These are phyloP conservation scores for Globisporangium nunn DNA, from an alignment of 352 stramenopile genomes.

Conservation along the genomic window DNA sequence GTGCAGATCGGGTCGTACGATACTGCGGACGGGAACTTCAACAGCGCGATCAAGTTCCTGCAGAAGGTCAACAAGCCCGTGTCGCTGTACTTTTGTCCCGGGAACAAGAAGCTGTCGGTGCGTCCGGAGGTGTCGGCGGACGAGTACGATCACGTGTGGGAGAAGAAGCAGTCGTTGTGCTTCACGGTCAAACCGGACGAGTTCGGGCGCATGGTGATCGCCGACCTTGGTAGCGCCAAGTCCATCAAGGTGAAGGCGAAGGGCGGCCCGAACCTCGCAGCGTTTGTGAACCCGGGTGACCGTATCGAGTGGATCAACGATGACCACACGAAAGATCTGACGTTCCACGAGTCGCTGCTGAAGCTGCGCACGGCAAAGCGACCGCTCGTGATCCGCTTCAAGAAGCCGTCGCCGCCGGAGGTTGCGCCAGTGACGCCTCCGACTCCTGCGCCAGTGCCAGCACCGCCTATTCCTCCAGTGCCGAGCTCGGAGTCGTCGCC, in stretches of 20 bases:
- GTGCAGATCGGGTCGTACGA: slow-evolving; percentile 84
- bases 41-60: slow-evolving; percentile 85
- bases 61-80: slow-evolving; percentile 85
- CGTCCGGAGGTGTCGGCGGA: slow-evolving; percentile 57
- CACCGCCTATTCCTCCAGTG: slow-evolving; percentile 7
- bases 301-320: slow-evolving; percentile 81
- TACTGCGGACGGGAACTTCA: slow-evolving; percentile 82
- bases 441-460: slow-evolving; percentile 3
- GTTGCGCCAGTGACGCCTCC: slow-evolving; percentile 15
- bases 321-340: slow-evolving; percentile 57
- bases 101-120: slow-evolving; percentile 71
- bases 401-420: slow-evolving; percentile 45
- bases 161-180: slow-evolving; percentile 83
- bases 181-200: slow-evolving; percentile 74
- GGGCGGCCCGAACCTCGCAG: slow-evolving; percentile 41
- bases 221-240: slow-evolving; percentile 77
- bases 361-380: slow-evolving; percentile 80
- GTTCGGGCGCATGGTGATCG: slow-evolving; percentile 66
- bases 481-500: slow-evolving; percentile 12
- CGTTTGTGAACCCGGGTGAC: slow-evolving; percentile 55
- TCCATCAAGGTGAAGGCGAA: slow-evolving; percentile 83
- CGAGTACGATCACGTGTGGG: slow-evolving; percentile 85
- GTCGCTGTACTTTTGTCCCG: slow-evolving; percentile 76
- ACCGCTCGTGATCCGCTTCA: slow-evolving; percentile 80
- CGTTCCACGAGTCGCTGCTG: slow-evolving; percentile 78